Evolutionary conservation across 495 filamentous ascomycete species (phyloP), one percentile per base, ranked within the genome.

Genomic region (Aspergillus steynii): DNA sequence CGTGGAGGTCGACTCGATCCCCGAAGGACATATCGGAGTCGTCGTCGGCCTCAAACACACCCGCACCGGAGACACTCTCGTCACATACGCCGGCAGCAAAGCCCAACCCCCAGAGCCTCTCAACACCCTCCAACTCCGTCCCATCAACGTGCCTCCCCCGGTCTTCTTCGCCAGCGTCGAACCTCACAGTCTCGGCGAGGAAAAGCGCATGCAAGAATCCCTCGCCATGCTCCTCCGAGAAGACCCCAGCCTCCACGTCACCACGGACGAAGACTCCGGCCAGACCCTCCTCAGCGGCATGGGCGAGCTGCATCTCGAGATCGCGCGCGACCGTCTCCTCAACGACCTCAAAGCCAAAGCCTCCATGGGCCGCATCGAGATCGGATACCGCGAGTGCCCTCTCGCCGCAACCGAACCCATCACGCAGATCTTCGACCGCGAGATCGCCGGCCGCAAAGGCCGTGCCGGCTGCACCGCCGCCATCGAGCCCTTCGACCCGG

Each of bases 301-400:
- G 96, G 96, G 96, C 3, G 91, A 96, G 56, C 84, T 99, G n/a
- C 96, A 99, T 71, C 85, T 99, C 3, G 96, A 99, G 64, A 95
- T 99, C 42, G 93, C 96, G 3, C 81, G 88, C 29, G 92, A 98
- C 74, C 83, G 94, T 26, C 85, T 99, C 6, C 83, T 94, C 55
- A 88, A 89, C 42, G 91, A 97, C 63, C 87, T 97, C 73, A 96
- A 94, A 69, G 92, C 82, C 63, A 98, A 88, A 68, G 93, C 92
- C 5, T 76, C 87, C 12, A 96, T 95, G 85, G 93, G 96, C n/a
- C 85, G 86, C 46, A 96, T 98, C 58, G 89, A 97, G 63, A 96
- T 99, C 64, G 91, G 93, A 55, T 99, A 98, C 72, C 87, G 95
- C 32, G 96, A 99, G 71, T 86, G 86, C 52, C 72, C 90, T 5